Evolutionary conservation across 164 flowering plant species (phyloP).

Genomic region (Pachysandra terminalis): DNA sequence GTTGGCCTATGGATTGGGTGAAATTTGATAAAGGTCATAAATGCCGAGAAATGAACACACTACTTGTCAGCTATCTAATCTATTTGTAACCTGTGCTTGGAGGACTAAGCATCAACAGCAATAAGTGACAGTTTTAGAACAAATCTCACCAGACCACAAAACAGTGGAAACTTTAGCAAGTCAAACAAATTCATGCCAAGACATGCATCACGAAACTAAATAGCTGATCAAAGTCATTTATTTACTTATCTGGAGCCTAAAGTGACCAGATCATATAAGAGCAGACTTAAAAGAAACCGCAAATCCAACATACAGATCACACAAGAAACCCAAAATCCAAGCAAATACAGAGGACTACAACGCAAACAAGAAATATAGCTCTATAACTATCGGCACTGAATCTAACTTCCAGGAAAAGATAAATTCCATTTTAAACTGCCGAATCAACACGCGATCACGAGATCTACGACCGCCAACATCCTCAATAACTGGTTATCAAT

Average conservation of each 20-base stretch:
- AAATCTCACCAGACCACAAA: background rate
- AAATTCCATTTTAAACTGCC: too few species aligned
- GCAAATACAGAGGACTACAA: background rate
- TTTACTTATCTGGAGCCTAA: background rate
- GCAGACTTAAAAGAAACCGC: background rate
- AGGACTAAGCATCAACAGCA: background rate
- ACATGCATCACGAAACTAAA: background rate
- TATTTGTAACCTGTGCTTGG: background rate
- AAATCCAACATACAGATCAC: background rate
- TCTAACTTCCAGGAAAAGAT: background rate
- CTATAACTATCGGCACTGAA: background rate
- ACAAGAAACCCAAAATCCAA: conserved; percentile 2
- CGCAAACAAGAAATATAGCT: background rate
- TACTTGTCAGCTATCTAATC: background rate
- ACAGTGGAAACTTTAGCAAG: background rate
- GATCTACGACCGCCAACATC: background rate
- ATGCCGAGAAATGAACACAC: background rate
- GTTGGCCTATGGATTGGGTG: conserved; percentile 14
- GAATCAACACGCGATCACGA: conserved; percentile 1
- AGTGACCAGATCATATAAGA: conserved; percentile 5
- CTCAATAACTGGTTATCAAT: background rate
- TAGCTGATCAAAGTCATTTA: background rate
- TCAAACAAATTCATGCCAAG: background rate
- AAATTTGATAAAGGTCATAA: background rate
- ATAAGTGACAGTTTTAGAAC: too few species aligned